Percentiles rank a stretch among this genome's conserved stretches.
These are phyloP conservation scores for Microbotryomycetes sp. DNA, from an alignment of 1,284 basidiomycete species.

Conservation along the genomic window DNA sequence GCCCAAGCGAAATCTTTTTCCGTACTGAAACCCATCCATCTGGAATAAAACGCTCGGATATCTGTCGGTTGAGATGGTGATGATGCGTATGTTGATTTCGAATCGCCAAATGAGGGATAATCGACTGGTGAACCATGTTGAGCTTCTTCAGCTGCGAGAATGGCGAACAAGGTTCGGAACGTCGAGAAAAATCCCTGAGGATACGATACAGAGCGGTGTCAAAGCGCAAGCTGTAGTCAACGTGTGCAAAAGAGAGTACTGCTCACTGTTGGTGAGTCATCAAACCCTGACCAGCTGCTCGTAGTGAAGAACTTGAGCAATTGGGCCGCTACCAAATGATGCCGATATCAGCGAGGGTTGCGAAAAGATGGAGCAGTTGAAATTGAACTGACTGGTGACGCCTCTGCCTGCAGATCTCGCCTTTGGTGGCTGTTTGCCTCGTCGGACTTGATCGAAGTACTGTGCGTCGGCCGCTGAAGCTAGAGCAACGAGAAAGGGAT, in stretches of 20 bases:
- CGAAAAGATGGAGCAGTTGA: conserved; percentile 47
- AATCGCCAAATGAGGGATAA: conserved; percentile 78
- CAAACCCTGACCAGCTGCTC: conserved; percentile 62
- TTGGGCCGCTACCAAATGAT: conserved; percentile 68
- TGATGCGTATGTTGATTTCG: conserved; percentile 61
- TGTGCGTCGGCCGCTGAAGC: conserved; percentile 68
- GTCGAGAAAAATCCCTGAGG: conserved; percentile 81
- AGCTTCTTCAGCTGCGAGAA: conserved; percentile 72
- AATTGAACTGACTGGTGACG: conserved; percentile 68
- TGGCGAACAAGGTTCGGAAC: conserved; percentile 79
- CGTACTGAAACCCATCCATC: conserved; percentile 81
- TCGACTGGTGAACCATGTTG: conserved; percentile 45
- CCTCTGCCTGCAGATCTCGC: conserved; percentile 37
- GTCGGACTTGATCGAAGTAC: conserved; percentile 25
- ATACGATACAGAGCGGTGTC: conserved; percentile 13
- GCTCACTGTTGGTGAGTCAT: conserved; percentile 63
- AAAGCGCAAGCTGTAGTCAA: background rate
- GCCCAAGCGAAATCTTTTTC: conserved; percentile 86
- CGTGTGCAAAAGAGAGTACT: background rate
- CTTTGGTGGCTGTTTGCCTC: conserved; percentile 2
- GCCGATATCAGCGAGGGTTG: no score
- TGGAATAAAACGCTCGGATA: conserved; percentile 62
- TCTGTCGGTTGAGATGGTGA: conserved; percentile 9
- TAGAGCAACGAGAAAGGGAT: background rate
- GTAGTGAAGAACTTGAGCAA: conserved; percentile 80